phyloP scores from a whole-genome alignment of 2,329 filamentous ascomycete genomes.

The Myriosclerotinia scirpicola region DNA sequence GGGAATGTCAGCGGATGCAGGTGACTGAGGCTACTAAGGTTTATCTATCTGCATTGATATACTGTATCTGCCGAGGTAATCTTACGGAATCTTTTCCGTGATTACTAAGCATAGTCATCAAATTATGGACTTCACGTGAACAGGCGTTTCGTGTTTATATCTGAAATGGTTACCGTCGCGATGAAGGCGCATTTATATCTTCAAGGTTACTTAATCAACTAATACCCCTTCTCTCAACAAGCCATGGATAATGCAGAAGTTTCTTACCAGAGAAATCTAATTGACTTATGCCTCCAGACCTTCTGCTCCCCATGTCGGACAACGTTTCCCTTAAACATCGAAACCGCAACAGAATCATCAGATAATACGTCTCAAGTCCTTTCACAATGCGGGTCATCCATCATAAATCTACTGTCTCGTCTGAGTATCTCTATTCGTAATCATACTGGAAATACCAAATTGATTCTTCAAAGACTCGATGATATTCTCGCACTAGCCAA shows the following conservation, averaged over 20 bases:
- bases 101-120: neutral
- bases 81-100: neutral
- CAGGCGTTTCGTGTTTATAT: neutral
- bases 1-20: too few relatives aligned
- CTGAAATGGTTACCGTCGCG: neutral
- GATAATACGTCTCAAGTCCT: slow-evolving; percentile 2
- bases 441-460: slow-evolving; percentile 19
- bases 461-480: slow-evolving; percentile 46
- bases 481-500: slow-evolving; percentile 61
- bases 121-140: neutral
- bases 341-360: neutral
- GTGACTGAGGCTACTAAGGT: too few relatives aligned
- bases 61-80: neutral
- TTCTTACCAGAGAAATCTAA: neutral
- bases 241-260: neutral
- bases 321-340: neutral
- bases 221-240: too few relatives aligned
- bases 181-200: neutral
- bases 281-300: neutral
- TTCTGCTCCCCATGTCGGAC: slow-evolving; percentile 9
- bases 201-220: too few relatives aligned
- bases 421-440: slow-evolving; percentile 26
- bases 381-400: slow-evolving; percentile 27
- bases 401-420: slow-evolving; percentile 28
- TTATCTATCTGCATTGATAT: too few relatives aligned